A percentile compares a stretch with the other conserved stretches of the same genome.
These are phyloP conservation scores for Tuctoria greenei DNA, from an alignment of 176 grass and related monocot species.

Conservation along the genomic window DNA sequence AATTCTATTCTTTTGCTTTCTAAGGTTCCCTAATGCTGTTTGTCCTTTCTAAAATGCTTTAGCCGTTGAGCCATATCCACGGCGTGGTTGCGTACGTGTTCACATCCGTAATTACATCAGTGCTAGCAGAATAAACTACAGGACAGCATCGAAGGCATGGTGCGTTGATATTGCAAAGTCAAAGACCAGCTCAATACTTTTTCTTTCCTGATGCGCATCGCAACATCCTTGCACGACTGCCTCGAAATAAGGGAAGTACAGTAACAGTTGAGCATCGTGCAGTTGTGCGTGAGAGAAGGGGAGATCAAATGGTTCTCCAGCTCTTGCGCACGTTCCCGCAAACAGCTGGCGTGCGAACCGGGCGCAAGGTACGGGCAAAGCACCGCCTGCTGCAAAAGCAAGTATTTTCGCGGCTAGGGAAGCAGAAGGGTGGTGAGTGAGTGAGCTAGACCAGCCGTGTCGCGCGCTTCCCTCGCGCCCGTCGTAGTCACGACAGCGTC, in stretches of 20 bases:
- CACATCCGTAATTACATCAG: background rate
- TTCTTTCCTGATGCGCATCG: background rate
- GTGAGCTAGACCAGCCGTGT: conserved; percentile 5
- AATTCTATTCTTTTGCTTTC: background rate
- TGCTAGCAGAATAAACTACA: conserved; percentile 13
- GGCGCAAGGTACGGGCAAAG: background rate
- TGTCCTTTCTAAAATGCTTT: background rate
- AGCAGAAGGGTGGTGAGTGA: background rate
- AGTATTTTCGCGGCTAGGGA: background rate
- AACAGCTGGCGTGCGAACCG: background rate
- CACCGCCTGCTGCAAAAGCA: background rate
- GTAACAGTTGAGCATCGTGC: background rate
- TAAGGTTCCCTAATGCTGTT: background rate
- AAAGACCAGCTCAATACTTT: background rate
- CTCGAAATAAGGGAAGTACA: background rate
- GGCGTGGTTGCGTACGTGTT: background rate
- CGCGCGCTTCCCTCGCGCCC: background rate
- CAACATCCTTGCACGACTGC: background rate
- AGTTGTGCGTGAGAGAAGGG: background rate
- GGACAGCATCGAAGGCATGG: background rate
- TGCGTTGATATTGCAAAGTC: background rate
- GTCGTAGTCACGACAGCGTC: conserved; percentile 23
- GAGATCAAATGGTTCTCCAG: background rate
- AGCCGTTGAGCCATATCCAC: background rate
- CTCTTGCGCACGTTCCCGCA: background rate